These are phyloP conservation scores for Dendrothele bispora DNA, from an alignment of 768 basidiomycete genomes.

Conservation along the genomic window DNA sequence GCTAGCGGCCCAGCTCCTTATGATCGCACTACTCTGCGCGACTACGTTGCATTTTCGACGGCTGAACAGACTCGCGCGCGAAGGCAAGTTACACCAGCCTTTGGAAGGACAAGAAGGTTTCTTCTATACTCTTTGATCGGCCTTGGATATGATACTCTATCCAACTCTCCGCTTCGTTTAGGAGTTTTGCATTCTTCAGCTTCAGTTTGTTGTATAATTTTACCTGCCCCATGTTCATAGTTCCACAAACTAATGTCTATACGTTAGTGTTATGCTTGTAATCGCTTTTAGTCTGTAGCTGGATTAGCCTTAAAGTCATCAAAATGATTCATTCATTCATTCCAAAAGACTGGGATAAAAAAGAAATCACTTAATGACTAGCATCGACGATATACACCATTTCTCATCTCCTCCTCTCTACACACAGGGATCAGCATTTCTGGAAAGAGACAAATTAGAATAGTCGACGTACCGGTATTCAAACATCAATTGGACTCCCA, in stretches of 20 bases:
- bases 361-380: too few relatives aligned
- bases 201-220: too few relatives aligned
- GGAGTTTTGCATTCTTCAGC: too few relatives aligned
- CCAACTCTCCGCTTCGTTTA: too few relatives aligned
- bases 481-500: slow-evolving; percentile 90
- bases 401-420: slow-evolving; percentile 74
- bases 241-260: too few relatives aligned
- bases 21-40: slow-evolving; percentile 31
- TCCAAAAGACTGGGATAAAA: too few relatives aligned
- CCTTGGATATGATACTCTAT: not conserved
- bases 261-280: too few relatives aligned
- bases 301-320: too few relatives aligned
- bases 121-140: slow-evolving; percentile 35
- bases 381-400: slow-evolving; percentile 56
- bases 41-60: slow-evolving; percentile 35
- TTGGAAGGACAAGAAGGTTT: slow-evolving; percentile 38
- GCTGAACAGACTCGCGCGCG: slow-evolving; percentile 34
- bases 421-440: slow-evolving; percentile 5
- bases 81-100: slow-evolving; percentile 31
- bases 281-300: too few relatives aligned
- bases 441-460: not conserved
- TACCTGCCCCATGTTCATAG: too few relatives aligned
- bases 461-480: slow-evolving; percentile 75
- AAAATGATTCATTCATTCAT: too few relatives aligned
- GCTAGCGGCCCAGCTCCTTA: slow-evolving; percentile 38